These are phyloP conservation scores for Esteya vermicola DNA, from an alignment of 2,329 filamentous ascomycete species.

Conservation along the genomic window DNA sequence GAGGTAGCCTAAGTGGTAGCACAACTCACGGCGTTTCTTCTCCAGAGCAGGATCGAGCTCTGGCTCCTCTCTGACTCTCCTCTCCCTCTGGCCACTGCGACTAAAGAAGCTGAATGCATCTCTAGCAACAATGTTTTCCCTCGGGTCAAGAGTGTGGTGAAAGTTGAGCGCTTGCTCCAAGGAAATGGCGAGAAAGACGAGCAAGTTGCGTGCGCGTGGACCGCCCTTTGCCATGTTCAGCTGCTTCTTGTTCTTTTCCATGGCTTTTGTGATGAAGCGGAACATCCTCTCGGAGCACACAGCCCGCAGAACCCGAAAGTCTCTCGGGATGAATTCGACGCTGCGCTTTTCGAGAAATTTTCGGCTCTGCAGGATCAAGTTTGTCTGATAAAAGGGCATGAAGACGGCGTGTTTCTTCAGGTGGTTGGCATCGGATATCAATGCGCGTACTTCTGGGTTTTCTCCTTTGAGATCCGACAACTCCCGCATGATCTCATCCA, in stretches of 20 bases:
- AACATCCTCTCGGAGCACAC: background rate
- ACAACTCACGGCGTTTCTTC: background rate
- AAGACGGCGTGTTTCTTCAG: background rate
- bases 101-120: too few species aligned
- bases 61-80: too few species aligned
- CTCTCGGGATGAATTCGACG: background rate
- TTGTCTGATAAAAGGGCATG: background rate
- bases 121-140: background rate
- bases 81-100: too few species aligned
- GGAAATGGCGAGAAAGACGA: background rate
- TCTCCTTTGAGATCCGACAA: background rate
- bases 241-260: slow-evolving; percentile 1
- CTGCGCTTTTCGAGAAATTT: background rate
- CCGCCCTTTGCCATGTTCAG: background rate
- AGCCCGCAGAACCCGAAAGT: background rate
- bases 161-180: background rate
- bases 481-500: background rate
- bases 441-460: background rate
- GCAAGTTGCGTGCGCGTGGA: background rate
- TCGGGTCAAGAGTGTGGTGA: background rate
- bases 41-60: background rate
- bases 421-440: background rate
- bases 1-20: background rate
- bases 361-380: background rate
- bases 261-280: background rate